These are phyloP conservation scores for Asclepias syriaca DNA, from an alignment of 257 asterid genomes.

Conservation along the genomic window DNA sequence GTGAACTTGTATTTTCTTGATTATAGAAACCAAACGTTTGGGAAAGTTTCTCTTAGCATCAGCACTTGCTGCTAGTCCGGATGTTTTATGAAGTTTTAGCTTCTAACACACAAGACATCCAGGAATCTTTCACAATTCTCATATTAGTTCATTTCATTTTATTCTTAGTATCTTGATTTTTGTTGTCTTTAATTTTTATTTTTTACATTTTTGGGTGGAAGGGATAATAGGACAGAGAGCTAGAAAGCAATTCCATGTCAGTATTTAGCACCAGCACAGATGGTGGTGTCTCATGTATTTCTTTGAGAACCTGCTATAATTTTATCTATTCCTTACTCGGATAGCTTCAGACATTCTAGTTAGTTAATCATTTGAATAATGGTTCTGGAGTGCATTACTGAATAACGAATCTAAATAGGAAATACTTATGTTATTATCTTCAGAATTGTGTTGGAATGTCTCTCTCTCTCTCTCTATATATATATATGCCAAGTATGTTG, in stretches of 20 bases:
- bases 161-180: not conserved
- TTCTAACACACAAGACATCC: not conserved
- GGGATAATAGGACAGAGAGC: not conserved
- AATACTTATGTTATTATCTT: not conserved
- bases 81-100: not conserved
- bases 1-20: not conserved
- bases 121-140: not conserved
- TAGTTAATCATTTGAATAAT: not conserved
- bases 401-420: not conserved
- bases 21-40: not conserved
- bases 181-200: not conserved
- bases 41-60: not conserved
- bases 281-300: not conserved
- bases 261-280: not conserved
- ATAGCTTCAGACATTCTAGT: not conserved
- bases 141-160: not conserved
- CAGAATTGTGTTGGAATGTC: not conserved
- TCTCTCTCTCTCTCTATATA: not conserved
- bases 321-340: not conserved
- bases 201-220: not conserved
- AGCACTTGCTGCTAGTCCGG: not conserved
- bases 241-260: not conserved
- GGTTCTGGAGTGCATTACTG: not conserved
- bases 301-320: not conserved
- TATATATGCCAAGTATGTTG: not conserved